These are phyloP conservation scores for Coriaria nepalensis DNA, from an alignment of 306 rosid genomes.

Conservation along the genomic window DNA sequence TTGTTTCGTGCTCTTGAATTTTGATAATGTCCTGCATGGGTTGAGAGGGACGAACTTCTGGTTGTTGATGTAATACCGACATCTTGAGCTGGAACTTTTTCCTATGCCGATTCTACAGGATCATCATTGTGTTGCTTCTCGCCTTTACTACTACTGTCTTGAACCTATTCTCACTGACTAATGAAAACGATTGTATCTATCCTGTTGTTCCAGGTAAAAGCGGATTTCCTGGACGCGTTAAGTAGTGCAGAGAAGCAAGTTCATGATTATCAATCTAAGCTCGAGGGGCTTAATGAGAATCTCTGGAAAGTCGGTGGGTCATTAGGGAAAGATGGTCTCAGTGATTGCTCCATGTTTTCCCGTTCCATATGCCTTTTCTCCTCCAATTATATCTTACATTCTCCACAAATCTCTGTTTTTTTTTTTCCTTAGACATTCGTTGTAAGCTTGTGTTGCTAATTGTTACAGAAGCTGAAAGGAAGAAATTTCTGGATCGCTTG, in stretches of 20 bases:
- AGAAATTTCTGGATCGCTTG: conserved; percentile 50
- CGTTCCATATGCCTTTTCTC: too few relatives aligned
- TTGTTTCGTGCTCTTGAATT: neutral
- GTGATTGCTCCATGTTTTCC: conserved; percentile 1
- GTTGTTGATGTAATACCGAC: too few relatives aligned
- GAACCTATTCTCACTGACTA: too few relatives aligned
- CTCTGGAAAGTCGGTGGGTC: conserved; percentile 56
- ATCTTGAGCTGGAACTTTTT: neutral
- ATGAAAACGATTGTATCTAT: neutral
- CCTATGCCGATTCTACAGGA: neutral
- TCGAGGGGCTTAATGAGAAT: conserved; percentile 33
- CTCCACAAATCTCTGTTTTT: neutral
- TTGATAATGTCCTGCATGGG: too few relatives aligned
- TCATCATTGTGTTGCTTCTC: neutral
- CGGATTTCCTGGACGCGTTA: conserved; percentile 77
- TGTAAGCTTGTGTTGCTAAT: conserved; percentile 10
- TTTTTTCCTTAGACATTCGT: neutral
- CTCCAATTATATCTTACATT: neutral
- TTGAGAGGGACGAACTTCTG: too few relatives aligned
- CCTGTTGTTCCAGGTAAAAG: conserved; percentile 38
- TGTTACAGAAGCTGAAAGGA: conserved; percentile 58
- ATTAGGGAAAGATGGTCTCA: neutral
- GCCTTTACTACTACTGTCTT: neutral
- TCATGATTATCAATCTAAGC: conserved; percentile 45
- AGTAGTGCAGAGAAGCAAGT: conserved; percentile 67